Evolutionary conservation across 129 eudicot species (phyloP), one percentile per base, ranked within the genome.

Genomic region (Kitagawia praeruptora): DNA sequence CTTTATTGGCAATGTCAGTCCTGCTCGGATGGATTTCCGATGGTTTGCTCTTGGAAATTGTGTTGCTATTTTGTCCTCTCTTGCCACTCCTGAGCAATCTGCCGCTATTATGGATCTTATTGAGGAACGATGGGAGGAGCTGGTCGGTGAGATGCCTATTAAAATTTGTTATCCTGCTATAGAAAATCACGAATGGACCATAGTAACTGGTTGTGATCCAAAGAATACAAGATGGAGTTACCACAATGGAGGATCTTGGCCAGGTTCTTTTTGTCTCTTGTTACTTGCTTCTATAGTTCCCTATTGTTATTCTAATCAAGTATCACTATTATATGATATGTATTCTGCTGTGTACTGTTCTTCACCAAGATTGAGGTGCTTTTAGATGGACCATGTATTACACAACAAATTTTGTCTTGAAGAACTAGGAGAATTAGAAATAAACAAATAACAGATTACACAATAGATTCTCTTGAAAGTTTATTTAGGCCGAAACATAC

Each of bases 21-120:
- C 91, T 14, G 85, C 91, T 23, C 82, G 86, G 66, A 87, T 87
- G 91, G 91, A 85, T 47, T 87, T 87, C 80, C 81, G 88, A 49
- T 87, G 91, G 91, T 87, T 87, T 76, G 85, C 85, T 42, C 73
- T 87, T 40, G 91, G 91, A 28, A 87, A 87, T 54, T 87, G 88
- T 61, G 67, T 87, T 76, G 85, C 91, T 58, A 87, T 87, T n/a
- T 79, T 87, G 42, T 76, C 83, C 74, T 82, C 83, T 46, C 80
- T 87, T 40, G 91, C 91, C 27, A 87, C 91, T 67, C 91, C 86
- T 27, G 91, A 81, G 77, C 91, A 87, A 69, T 84, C 87, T 41
- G 79, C 71, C 15, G 83, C 87, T 49, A 84, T 84, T 38, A 84
- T 84, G 87, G 91, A 85, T 79, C 88, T 85, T 19, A 74, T 85